These are phyloP conservation scores for Fusarium pseudocircinatum DNA, from an alignment of 2,329 filamentous ascomycete species.

Conservation along the genomic window DNA sequence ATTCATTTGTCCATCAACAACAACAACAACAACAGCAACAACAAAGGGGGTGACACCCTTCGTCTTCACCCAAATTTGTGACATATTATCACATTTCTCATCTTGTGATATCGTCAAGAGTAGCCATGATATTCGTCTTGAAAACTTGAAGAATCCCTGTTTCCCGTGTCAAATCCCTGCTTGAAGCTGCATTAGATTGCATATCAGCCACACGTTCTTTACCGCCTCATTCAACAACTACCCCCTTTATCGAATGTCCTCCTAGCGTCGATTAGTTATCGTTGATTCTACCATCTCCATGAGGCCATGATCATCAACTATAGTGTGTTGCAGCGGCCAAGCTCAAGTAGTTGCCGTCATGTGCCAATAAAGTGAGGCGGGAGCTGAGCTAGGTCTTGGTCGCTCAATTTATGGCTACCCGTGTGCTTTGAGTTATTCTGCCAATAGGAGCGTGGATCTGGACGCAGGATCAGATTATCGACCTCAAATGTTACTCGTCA, in stretches of 20 bases:
- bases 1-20: not conserved
- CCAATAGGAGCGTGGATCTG: not conserved
- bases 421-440: not conserved
- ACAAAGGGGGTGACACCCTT: not conserved
- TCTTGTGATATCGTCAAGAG: constrained; percentile 3
- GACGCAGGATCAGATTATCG: not conserved
- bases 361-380: constrained; percentile 10
- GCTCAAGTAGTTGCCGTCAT: not conserved
- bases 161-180: constrained; percentile 12
- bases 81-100: not conserved
- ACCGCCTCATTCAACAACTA: constrained; percentile 14
- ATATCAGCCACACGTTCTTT: constrained; percentile 8
- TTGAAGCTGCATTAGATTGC: not conserved
- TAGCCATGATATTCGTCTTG: not conserved
- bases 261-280: not conserved
- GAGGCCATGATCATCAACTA: not conserved
- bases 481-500: not conserved
- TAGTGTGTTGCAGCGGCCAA: not conserved
- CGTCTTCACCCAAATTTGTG: not conserved
- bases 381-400: not conserved
- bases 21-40: too few relatives aligned
- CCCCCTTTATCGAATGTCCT: not conserved
- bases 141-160: constrained; percentile 1
- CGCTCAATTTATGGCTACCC: not conserved
- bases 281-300: not conserved